Conservation (phyloP, 2,329 filamentous ascomycete species). For the Colletotrichum paranaense region DNA sequence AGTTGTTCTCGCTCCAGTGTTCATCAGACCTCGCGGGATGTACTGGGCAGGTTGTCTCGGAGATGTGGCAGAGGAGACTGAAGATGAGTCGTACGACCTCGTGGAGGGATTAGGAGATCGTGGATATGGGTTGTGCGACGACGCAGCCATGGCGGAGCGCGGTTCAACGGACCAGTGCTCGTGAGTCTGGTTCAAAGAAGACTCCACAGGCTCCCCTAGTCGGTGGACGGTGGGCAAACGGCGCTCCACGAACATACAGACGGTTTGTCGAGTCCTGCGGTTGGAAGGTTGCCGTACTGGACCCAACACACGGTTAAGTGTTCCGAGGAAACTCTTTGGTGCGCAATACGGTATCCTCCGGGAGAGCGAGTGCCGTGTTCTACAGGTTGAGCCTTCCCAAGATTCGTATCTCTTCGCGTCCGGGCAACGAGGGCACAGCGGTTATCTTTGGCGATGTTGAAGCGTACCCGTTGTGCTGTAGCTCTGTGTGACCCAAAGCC, state of each 20-base stretch:
- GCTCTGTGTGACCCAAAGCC: conserved; percentile 26
- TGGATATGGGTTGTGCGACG: conserved; percentile 66
- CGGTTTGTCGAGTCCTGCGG: conserved; percentile 36
- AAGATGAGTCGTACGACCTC: conserved; percentile 73
- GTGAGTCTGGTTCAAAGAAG: conserved; percentile 47
- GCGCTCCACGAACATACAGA: conserved; percentile 55
- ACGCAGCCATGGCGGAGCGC: conserved; percentile 34
- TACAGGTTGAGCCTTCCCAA: neutral
- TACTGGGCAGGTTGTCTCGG: conserved; percentile 66
- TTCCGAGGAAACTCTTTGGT: neutral
- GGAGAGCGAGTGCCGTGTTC: neutral
- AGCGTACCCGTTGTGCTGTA: conserved; percentile 18
- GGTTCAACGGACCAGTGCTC: conserved; percentile 45
- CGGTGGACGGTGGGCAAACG: conserved; percentile 49
- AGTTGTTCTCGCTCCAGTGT: conserved; percentile 61
- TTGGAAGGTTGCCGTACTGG: conserved; percentile 4
- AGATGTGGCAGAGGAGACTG: conserved; percentile 71
- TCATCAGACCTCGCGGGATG: conserved; percentile 61
- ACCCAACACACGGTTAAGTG: neutral
- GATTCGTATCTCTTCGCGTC: neutral
- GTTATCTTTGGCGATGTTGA: conserved; percentile 20
- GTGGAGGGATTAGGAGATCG: conserved; percentile 72
- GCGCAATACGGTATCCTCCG: neutral
- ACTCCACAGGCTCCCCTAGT: conserved; percentile 52
- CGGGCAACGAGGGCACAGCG: conserved; percentile 2